Base-by-base conservation (phyloP, 352 stramenopile species). In the Phytophthora brassicae region DNA sequence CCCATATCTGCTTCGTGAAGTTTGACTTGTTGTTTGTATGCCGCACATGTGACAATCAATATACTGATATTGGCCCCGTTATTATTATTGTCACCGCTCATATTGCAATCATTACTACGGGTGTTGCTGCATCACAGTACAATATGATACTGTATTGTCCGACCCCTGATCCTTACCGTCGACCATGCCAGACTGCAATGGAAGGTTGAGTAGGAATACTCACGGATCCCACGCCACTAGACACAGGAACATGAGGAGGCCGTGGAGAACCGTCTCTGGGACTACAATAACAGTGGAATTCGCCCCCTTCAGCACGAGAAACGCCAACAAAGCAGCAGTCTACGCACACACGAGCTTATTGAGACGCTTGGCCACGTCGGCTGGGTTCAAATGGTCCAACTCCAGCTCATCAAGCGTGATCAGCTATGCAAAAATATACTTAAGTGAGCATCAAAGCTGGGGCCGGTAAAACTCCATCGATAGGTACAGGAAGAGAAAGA, bases 331-430 rank as follows among this genome's bases (percentile, higher is more conserved):
- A 50, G 46, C 14, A 28, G 3, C 16, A 38, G n/a, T 49, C 0
- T 17, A 77, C 81, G 39, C 63, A 91, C 81, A 79, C n/a, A 93
- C 86, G 50, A 95, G 80, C 56, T 84, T 90, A 65, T 95, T 95
- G 24, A 95, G 81, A 42, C 84, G 81, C 50, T 89, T 86, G 63
- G 84, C 66, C 41, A 95, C 86, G 70, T 95, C 86, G 17, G 86
- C 86, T 14, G 86, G 86, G 68, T 95, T 95, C 35, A 95, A 64
- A 66, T 95, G 86, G 60, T 95, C 86, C 47, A 95, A 69, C 66
- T 95, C 86, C 44, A 95, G 66, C 59, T 95, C 86, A 57, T 95
- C 86, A 46, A 95, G 64, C 9, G 83, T 94, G 64, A 94, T 89
- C 16, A 94, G 69, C 85, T 94, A 41, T 17, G 2, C 6, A 14